Evolutionary conservation across 2,329 filamentous ascomycete genomes (phyloP).

Genomic region (Graphilbum ipis-grandicollis): DNA sequence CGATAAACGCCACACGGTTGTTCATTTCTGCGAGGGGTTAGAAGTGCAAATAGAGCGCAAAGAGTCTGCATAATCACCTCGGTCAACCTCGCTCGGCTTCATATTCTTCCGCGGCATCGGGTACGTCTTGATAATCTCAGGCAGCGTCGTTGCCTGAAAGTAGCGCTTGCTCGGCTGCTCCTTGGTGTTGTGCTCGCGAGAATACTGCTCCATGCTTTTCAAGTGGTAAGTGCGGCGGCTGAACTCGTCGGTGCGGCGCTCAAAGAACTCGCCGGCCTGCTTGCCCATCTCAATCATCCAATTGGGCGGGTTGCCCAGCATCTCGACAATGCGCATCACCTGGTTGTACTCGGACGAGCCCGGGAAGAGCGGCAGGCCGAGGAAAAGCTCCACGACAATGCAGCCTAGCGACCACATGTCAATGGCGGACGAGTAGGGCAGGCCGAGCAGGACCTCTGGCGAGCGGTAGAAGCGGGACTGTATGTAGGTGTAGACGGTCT

Average conservation of each 20-base stretch:
- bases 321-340: slow-evolving; percentile 90
- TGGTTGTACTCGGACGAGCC: slow-evolving; percentile 98
- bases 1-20: slow-evolving; percentile 91
- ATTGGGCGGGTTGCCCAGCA: slow-evolving; percentile 87
- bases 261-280: slow-evolving; percentile 92
- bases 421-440: slow-evolving; percentile 95
- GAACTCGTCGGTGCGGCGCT: slow-evolving; percentile 82
- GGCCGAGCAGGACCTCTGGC: slow-evolving; percentile 82
- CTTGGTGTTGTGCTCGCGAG: slow-evolving; percentile 85
- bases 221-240: slow-evolving; percentile 79
- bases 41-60: neutral
- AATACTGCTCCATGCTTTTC: slow-evolving; percentile 97
- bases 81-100: slow-evolving; percentile 90
- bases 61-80: slow-evolving; percentile 45
- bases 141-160: slow-evolving; percentile 83
- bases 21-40: slow-evolving; percentile 62
- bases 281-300: slow-evolving; percentile 99
- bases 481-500: slow-evolving; percentile 98
- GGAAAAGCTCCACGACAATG: slow-evolving; percentile 93
- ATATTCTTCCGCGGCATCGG: slow-evolving; percentile 98
- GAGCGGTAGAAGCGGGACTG: slow-evolving; percentile 97
- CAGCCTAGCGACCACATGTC: slow-evolving; percentile 99
- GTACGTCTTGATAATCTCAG: slow-evolving; percentile 95
- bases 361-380: slow-evolving; percentile 85
- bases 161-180: slow-evolving; percentile 99